Evolutionary conservation across 345 rosid species (phyloP).

Genomic region (Kandelia obovata): DNA sequence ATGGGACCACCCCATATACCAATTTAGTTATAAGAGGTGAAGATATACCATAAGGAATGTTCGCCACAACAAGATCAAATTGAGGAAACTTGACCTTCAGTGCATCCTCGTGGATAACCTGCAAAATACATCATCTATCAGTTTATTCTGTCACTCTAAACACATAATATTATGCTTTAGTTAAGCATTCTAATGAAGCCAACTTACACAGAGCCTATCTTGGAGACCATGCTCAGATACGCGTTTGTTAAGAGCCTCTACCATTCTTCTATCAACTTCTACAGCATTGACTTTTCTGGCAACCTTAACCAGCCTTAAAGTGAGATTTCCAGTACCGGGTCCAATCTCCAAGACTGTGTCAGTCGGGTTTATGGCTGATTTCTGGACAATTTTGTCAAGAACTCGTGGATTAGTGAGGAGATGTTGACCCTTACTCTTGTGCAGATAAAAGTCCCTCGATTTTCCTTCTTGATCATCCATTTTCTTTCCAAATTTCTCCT

Average conservation of each 20-base stretch:
- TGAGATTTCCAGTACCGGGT: slow-evolving; percentile 92
- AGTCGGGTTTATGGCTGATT: slow-evolving; percentile 41
- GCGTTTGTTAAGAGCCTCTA: slow-evolving; percentile 54
- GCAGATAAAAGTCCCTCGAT: slow-evolving; percentile 38
- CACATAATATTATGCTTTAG: neutral
- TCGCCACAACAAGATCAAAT: slow-evolving; percentile 78
- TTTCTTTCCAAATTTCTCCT: neutral
- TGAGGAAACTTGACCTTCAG: slow-evolving; percentile 65
- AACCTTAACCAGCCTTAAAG: slow-evolving; percentile 66
- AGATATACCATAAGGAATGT: slow-evolving; percentile 80
- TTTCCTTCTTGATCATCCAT: slow-evolving; percentile 14
- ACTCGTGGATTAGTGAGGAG: slow-evolving; percentile 75
- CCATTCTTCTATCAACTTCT: slow-evolving; percentile 81
- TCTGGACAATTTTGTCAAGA: slow-evolving; percentile 64
- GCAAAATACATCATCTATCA: slow-evolving; percentile 9
- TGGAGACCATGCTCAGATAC: slow-evolving; percentile 39
- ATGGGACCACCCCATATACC: slow-evolving; percentile 55
- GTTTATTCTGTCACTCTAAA: neutral
- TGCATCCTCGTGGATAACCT: slow-evolving; percentile 76
- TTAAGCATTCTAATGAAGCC: neutral
- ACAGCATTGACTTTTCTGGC: slow-evolving; percentile 60
- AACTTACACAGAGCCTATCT: slow-evolving; percentile 54
- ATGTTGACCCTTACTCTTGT: slow-evolving; percentile 91
- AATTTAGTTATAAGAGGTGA: slow-evolving; percentile 77
- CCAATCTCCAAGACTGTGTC: slow-evolving; percentile 86